These are phyloP conservation scores for Multifurca ochricompacta DNA, from an alignment of 768 basidiomycete species.

Conservation along the genomic window DNA sequence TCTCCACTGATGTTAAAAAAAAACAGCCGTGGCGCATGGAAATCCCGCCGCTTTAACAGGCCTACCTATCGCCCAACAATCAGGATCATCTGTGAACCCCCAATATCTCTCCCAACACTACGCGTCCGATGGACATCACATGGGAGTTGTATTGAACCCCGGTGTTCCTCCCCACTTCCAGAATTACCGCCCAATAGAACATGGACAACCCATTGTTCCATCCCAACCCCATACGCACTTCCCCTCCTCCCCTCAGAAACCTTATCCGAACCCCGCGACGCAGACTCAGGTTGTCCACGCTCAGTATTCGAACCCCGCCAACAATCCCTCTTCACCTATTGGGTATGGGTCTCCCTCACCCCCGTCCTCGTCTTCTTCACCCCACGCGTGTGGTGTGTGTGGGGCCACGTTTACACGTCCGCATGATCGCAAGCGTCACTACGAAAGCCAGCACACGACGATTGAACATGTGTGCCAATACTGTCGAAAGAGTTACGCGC, in stretches of 20 bases:
- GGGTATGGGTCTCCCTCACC: constrained; percentile 23
- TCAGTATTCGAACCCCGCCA: constrained; percentile 20
- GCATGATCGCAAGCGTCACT: constrained; percentile 77
- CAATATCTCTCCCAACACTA: constrained; percentile 13
- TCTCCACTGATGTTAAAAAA: not conserved
- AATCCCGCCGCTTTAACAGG: not conserved
- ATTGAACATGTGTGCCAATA: constrained; percentile 61
- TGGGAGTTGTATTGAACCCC: constrained; percentile 12
- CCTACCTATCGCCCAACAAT: constrained; percentile 15
- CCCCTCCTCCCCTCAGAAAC: constrained; percentile 3
- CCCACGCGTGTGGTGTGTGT: constrained; percentile 66
- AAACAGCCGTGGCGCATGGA: not conserved
- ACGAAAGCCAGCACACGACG: constrained; percentile 65
- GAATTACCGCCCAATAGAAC: constrained; percentile 17
- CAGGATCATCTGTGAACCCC: constrained; percentile 5
- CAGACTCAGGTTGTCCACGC: constrained; percentile 8
- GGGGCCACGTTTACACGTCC: constrained; percentile 73
- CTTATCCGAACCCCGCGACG: constrained; percentile 13
- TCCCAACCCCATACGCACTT: constrained; percentile 9
- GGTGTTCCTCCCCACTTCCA: constrained; percentile 16
- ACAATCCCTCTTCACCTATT: constrained; percentile 14
- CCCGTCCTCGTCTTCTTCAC: constrained; percentile 37
- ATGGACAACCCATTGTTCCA: constrained; percentile 19
- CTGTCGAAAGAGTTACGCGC: constrained; percentile 74
- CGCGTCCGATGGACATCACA: not conserved